Conservation (phyloP, 805 yeast genomes). For the Nakazawaea molendinolei region DNA sequence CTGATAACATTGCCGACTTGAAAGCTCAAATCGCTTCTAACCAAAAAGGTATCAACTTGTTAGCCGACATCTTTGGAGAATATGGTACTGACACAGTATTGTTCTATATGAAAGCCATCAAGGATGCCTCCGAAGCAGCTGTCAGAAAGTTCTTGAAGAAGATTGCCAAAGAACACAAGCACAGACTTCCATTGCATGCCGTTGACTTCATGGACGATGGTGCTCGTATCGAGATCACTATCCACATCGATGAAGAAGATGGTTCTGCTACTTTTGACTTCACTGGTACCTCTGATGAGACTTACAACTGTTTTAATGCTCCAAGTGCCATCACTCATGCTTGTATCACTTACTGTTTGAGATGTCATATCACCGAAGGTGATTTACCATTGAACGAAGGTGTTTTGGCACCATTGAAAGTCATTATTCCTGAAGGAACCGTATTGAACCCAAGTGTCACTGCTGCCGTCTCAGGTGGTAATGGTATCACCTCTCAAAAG, state of each 20-base stretch:
- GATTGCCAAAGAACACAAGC: constrained; percentile 33
- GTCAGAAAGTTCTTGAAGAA: constrained; percentile 21
- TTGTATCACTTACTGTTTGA: constrained; percentile 45
- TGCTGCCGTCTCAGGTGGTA: constrained; percentile 40
- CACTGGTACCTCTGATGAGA: constrained; percentile 44
- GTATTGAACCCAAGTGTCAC: constrained; percentile 34
- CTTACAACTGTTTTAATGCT: constrained; percentile 47
- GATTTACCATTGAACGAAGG: constrained; percentile 56
- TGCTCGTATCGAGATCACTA: constrained; percentile 35
- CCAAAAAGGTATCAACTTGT: constrained; percentile 35
- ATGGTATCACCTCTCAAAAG: constrained; percentile 78
- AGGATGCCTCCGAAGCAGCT: constrained; percentile 34
- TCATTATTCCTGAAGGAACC: constrained; percentile 27
- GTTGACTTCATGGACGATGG: constrained; percentile 53
- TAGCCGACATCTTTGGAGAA: constrained; percentile 30
- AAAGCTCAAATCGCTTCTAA: constrained; percentile 39
- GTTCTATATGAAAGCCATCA: constrained; percentile 34
- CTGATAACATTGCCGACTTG: constrained; percentile 42
- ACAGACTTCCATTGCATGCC: constrained; percentile 27
- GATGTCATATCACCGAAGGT: constrained; percentile 40
- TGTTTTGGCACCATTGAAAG: constrained; percentile 27
- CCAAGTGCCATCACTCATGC: constrained; percentile 48
- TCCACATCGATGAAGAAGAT: constrained; percentile 31
- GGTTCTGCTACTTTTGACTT: constrained; percentile 46
- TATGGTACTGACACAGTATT: constrained; percentile 30